Evolutionary conservation across 768 basidiomycete genomes (phyloP), one percentile per base, ranked within the genome.

Genomic region (Dendrothele bispora): DNA sequence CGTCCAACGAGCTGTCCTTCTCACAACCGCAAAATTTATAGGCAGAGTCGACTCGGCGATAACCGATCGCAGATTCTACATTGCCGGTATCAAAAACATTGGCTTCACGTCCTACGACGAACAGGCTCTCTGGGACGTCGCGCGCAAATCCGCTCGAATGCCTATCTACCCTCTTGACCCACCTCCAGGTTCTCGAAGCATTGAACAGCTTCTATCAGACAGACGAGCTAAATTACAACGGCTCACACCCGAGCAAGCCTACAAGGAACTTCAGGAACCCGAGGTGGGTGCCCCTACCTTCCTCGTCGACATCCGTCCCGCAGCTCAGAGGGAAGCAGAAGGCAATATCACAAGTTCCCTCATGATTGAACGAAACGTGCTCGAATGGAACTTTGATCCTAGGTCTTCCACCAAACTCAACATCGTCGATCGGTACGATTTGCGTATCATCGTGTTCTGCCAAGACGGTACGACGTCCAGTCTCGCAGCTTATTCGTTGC

Each of bases 371-470:
- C 75, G 88, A 20, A 90, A 87, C 57, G 77, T 82, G 5, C 73
- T 91, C 44, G 89, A 91, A 61, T 89, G 87, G 86, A 76, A 80
- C 20, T 83, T 91, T 54, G 88, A 91, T 63, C 89, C 88, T 4
- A 73, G 86, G 46, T 74, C 68, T 54, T 69, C 75, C 5, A 70
- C 77, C 11, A 71, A 83, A 27, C 65, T 91, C 44, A 66, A 77
- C 1, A 81, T 90, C 53, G 88, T 80, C 20, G 83, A 88, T 65
- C 69, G 87, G 46, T 91, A 86, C 55, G 89, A 91, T 66, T 59
- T 90, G 30, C 66, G 85, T 38, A 74, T 88, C 25, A 86, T 91
- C 52, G 65, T 91, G 8, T 81, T 90, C 55, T 87, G 85, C 61
- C 80, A 85, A 59, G 86, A 88, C 41, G 86, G 89, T 2, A 77